Evolutionary conservation across 768 basidiomycete genomes (phyloP).

Genomic region (Fomitopsis pulvina): DNA sequence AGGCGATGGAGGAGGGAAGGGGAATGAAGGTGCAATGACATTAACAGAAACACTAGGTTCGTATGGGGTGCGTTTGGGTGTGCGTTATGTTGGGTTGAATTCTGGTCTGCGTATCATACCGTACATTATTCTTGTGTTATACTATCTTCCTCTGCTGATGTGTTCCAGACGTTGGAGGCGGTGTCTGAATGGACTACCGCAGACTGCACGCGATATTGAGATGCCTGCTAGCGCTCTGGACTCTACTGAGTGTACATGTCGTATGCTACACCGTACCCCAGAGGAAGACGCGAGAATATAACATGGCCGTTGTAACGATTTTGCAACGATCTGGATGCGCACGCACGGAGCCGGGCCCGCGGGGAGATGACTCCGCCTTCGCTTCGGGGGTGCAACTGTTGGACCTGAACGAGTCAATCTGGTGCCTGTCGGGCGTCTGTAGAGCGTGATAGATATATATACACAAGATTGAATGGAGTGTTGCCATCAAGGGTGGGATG

Average conservation of each 20-base stretch:
- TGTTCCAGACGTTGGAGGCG: too few relatives aligned
- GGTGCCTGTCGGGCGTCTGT: slow-evolving; percentile 1
- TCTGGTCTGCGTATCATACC: neutral
- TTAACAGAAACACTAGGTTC: neutral
- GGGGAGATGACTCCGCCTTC: neutral
- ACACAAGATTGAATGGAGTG: neutral
- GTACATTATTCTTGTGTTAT: neutral
- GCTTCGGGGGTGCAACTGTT: neutral
- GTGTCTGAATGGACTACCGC: too few relatives aligned
- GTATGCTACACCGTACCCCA: too few relatives aligned
- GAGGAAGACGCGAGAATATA: too few relatives aligned
- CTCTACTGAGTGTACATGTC: too few relatives aligned
- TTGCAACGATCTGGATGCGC: too few relatives aligned
- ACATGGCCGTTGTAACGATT: too few relatives aligned
- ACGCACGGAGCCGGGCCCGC: neutral
- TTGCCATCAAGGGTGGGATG: neutral
- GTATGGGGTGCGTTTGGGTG: neutral
- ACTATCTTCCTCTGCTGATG: neutral
- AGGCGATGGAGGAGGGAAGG: slow-evolving; percentile 16
- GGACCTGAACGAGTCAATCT: slow-evolving; percentile 2
- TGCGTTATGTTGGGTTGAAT: neutral
- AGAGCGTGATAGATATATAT: neutral
- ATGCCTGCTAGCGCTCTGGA: too few relatives aligned
- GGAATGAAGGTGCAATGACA: slow-evolving; percentile 10
- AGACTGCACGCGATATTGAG: too few relatives aligned